Evolutionary conservation across 2,329 filamentous ascomycete genomes (phyloP).

Genomic region (Neoarthrinium moseri): DNA sequence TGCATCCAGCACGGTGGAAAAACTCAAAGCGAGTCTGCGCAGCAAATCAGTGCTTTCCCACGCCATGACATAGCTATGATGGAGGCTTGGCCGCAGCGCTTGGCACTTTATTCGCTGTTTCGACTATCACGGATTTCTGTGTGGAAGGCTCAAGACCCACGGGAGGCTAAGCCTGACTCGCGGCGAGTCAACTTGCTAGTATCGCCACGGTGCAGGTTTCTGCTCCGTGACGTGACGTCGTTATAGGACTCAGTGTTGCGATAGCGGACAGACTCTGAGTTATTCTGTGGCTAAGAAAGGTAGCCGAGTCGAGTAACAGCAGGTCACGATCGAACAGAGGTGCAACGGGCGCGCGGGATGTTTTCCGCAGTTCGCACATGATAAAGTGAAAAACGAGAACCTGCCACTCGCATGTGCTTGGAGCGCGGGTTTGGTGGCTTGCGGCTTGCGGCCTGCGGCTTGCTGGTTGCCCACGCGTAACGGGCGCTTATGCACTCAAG

Average conservation of each 20-base stretch:
- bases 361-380: neutral
- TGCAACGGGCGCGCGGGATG: neutral
- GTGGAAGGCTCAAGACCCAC: too few species aligned
- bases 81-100: neutral
- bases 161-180: neutral
- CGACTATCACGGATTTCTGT: neutral
- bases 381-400: neutral
- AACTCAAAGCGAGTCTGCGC: too few species aligned
- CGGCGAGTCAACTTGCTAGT: neutral
- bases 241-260: neutral
- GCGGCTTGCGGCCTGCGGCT: neutral
- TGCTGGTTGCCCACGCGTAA: neutral
- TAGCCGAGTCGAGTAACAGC: neutral
- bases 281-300: neutral
- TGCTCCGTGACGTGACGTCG: too few species aligned
- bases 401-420: neutral
- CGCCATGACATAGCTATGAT: neutral
- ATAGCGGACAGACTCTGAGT: neutral
- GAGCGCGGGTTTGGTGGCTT: neutral
- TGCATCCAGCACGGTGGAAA: too few species aligned
- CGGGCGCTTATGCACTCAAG: neutral
- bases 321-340: neutral
- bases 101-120: neutral
- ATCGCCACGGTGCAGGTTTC: too few species aligned
- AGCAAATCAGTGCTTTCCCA: too few species aligned